phyloP scores from a whole-genome alignment of 2,329 filamentous ascomycete species.

The Talaromyces atroroseus region DNA sequence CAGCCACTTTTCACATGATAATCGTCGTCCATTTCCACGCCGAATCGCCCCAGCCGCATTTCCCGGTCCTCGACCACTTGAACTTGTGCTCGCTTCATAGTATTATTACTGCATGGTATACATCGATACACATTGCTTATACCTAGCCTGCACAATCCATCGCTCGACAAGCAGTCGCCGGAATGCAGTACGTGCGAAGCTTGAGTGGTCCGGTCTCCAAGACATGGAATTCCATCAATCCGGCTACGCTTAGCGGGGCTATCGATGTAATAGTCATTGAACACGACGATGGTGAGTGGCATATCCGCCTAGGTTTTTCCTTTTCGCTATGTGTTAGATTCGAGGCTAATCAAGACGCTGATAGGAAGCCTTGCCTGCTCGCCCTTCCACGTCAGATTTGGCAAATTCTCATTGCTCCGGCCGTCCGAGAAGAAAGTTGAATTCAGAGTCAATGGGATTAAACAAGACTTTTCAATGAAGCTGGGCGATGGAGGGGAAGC shows the following conservation, averaged over 20 bases:
- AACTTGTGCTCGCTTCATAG: neutral
- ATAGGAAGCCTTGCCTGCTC: conserved; percentile 72
- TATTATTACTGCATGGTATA: conserved; percentile 5
- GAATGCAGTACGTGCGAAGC: conserved; percentile 97
- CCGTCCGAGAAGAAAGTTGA: conserved; percentile 99
- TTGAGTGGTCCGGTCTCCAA: conserved; percentile 94
- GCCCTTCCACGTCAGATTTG: conserved; percentile 97
- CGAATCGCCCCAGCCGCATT: conserved; percentile 11
- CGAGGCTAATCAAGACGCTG: conserved; percentile 13
- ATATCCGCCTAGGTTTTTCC: neutral
- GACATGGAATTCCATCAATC: conserved; percentile 99
- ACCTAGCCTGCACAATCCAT: conserved; percentile 13
- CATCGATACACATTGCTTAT: neutral
- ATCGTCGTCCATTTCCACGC: conserved; percentile 7
- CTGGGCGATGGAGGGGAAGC: conserved; percentile 94
- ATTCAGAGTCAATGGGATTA: conserved; percentile 87
- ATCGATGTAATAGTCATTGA: conserved; percentile 99
- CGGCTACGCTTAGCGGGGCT: conserved; percentile 90
- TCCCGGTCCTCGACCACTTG: neutral
- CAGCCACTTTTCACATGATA: conserved; percentile 11
- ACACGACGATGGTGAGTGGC: conserved; percentile 74
- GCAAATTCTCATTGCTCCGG: conserved; percentile 92
- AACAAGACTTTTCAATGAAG: conserved; percentile 96
- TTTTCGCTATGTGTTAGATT: neutral
- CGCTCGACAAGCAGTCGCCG: conserved; percentile 15